Evolutionary conservation across 148 eudicot genomes (phyloP), one percentile per base, ranked within the genome.

Genomic region (Camellia japonica): DNA sequence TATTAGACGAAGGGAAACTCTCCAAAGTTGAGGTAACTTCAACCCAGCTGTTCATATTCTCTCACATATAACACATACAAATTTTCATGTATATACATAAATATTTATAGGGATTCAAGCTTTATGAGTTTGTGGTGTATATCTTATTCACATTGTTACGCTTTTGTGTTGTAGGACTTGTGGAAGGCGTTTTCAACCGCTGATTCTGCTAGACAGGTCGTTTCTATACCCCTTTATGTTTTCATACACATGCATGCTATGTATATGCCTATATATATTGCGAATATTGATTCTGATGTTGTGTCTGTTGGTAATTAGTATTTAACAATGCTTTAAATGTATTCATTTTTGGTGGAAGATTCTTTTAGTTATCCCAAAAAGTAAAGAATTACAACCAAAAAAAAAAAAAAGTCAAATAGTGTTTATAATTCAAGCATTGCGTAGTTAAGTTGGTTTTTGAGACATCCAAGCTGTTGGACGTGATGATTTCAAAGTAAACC

Each of bases 181-280:
- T 84, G 87, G 78, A 93, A 91, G 79, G 91, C 92, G 83, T 95
- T 95, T 59, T 1, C 80, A 1, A 44, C 93, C 2, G 87, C 91
- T 11, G 97, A 95, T 54, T 80, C 97, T 41, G 97, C 99, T 18
- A 90, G 91, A 90, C 83, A 92, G 99, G 97, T 95, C 4, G 44
- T 16, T 63, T 65, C 12, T 38, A 41, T 63, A 13, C 7, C 0
- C 52, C 19, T 44, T 76, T 60, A 2, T 43, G n/a, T n/a, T 41
- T 58, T 52, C 3, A 23, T 75, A 23, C 8, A 0, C n/a, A 46
- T 46, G 20, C 64, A 0, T 42, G 9, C 47, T 49, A 49, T 49
- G 52, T 49, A 49, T 49, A 49, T 49, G 52, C 52, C 54, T 47
- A 47, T 70, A 70, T 6, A 13, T 70, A 20, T 12, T 47, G 23